Evolutionary conservation across 2,329 filamentous ascomycete genomes (phyloP), one percentile per base, ranked within the genome.

Genomic region (Nemania bipapillata): DNA sequence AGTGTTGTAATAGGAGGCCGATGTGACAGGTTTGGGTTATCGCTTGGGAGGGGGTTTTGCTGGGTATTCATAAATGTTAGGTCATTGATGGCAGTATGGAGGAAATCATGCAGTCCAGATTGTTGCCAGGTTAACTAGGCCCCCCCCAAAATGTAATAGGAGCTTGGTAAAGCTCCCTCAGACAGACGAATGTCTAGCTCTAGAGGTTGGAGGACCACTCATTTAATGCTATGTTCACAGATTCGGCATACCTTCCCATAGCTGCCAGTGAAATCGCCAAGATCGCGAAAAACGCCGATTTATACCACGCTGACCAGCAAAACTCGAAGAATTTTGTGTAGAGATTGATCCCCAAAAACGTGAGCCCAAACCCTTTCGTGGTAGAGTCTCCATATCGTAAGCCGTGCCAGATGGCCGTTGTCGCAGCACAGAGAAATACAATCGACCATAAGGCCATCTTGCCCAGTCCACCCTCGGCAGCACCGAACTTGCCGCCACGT

Each of bases 171-270:
- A 45, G n/a, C 8, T 47, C 4, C 20, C 45, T 47, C 22, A 24
- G 45, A 24, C n/a, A 7, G 20, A 24, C 11, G 3, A 22, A 24
- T 20, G 22, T 47, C 45, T 47, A 47, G 45, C 5, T 15, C 6
- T 17, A 20, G 15, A 47, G 9, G 45, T 24, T 47, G 45, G 7
- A 11, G 45, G n/a, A 61, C 17, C 28, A 42, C 32, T 56, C 49
- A 35, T 57, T 42, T 17, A 69, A 26, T 9, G 49, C 37, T 22
- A 26, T 24, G 15, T 65, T 65, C 37, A 67, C 35, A n/a, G 47
- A 49, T 37, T 73, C 71, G 7, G 68, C 68, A 40, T 72, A 73
- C 53, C 32, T 50, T 11, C 70, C 70, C 22, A 66, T 22, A n/a
- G 69, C 20, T 11, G 28, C 71, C 0, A 71, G 45, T 15, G 57